Evolutionary conservation across 768 basidiomycete species (phyloP).

Genomic region (Tulasnella sp.): DNA sequence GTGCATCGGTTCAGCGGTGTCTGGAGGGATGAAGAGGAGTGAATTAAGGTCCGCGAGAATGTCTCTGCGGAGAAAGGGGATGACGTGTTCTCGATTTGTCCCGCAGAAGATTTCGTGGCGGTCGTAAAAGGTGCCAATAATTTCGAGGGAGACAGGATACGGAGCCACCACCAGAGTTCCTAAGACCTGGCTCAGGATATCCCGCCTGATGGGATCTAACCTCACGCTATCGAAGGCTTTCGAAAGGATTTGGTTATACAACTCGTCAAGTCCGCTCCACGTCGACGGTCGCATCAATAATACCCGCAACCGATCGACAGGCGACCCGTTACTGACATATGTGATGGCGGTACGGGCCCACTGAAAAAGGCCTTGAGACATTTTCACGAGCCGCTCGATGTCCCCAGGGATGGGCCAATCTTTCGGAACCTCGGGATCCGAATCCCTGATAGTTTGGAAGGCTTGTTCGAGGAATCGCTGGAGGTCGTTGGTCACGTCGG

Average conservation of each 20-base stretch:
- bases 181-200: not conserved
- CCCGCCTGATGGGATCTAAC: not conserved
- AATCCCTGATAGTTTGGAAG: not conserved
- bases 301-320: not conserved
- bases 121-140: not conserved
- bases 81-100: not conserved
- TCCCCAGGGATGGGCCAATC: not conserved
- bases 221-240: not conserved
- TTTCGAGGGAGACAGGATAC: not conserved
- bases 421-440: not conserved
- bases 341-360: not conserved
- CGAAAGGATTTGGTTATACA: not conserved
- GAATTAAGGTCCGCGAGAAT: not conserved
- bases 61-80: not conserved
- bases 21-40: not conserved
- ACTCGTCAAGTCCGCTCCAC: not conserved
- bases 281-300: not conserved
- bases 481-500: too few relatives aligned
- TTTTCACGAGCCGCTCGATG: not conserved
- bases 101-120: not conserved
- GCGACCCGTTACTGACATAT: not conserved
- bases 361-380: not conserved
- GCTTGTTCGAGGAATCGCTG: too few relatives aligned
- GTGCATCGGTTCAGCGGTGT: not conserved
- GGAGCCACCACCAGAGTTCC: not conserved